These are phyloP conservation scores for Globisporangium emineosum DNA, from an alignment of 352 stramenopile species.

Conservation along the genomic window DNA sequence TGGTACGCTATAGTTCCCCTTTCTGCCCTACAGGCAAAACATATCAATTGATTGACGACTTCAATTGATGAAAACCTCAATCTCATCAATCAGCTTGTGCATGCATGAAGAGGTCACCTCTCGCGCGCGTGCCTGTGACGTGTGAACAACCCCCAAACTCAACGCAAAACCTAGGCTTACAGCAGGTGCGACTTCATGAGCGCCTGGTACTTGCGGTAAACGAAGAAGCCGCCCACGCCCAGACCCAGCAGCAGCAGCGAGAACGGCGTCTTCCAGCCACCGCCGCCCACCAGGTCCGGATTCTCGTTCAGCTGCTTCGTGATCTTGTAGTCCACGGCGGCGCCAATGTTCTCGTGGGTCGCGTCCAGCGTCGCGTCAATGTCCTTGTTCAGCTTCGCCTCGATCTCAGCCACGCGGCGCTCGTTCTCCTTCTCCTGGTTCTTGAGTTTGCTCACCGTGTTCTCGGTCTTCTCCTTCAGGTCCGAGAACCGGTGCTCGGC, in stretches of 20 bases:
- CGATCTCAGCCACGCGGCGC: conserved; percentile 63
- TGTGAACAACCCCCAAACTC: background rate
- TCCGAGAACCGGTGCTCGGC: conserved; percentile 81
- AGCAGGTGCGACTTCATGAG: conserved; percentile 87
- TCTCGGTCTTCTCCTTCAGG: conserved; percentile 84
- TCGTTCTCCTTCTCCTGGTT: conserved; percentile 78
- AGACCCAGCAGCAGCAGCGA: conserved; percentile 62
- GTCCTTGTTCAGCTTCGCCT: conserved; percentile 52
- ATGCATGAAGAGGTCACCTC: too few species aligned
- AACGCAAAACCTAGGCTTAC: conserved; percentile 24
- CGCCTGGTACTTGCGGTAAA: conserved; percentile 85
- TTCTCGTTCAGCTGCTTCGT: conserved; percentile 75
- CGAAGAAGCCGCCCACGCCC: conserved; percentile 39
- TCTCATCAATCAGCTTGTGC: too few species aligned
- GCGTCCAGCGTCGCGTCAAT: conserved; percentile 65
- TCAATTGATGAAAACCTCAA: too few species aligned
- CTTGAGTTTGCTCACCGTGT: conserved; percentile 74
- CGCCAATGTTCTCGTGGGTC: conserved; percentile 51
- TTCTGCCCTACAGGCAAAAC: too few species aligned
- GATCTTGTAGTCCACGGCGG: conserved; percentile 75
- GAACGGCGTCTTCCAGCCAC: conserved; percentile 81
- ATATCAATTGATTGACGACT: too few species aligned
- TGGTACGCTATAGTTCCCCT: too few species aligned
- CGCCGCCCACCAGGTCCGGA: conserved; percentile 40
- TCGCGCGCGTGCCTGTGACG: background rate